These are phyloP conservation scores for Amylocystis lapponica DNA, from an alignment of 768 basidiomycete species.

Conservation along the genomic window DNA sequence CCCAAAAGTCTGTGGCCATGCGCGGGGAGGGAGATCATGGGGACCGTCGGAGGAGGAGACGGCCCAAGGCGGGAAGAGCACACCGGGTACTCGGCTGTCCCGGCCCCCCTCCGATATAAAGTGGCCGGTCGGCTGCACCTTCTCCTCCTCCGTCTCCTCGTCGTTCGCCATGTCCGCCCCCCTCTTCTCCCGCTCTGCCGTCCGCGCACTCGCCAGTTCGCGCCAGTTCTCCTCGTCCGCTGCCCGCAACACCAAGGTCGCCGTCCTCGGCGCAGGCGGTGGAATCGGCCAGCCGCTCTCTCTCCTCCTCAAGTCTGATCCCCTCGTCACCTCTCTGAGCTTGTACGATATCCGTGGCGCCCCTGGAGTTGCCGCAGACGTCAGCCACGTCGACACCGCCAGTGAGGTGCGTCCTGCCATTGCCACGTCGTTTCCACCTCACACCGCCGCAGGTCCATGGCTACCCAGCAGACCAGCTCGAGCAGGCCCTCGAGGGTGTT, in stretches of 20 bases:
- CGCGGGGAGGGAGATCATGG: neutral
- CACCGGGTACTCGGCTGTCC: conserved; percentile 8
- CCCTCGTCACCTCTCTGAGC: conserved; percentile 77
- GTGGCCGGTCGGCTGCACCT: conserved; percentile 5
- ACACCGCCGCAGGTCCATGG: conserved; percentile 56
- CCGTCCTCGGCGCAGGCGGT: conserved; percentile 96
- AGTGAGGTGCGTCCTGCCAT: conserved; percentile 54
- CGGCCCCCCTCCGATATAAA: conserved; percentile 5
- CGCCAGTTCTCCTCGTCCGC: conserved; percentile 75
- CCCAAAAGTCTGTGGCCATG: conserved; percentile 92
- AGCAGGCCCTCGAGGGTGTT: conserved; percentile 82
- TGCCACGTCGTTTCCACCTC: neutral
- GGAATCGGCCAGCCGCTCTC: conserved; percentile 98
- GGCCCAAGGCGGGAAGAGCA: conserved; percentile 12
- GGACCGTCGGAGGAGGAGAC: neutral
- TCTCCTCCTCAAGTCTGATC: conserved; percentile 88
- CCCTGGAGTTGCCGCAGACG: conserved; percentile 95
- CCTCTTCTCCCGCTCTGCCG: conserved; percentile 57
- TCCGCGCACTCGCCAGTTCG: conserved; percentile 47
- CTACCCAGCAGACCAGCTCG: conserved; percentile 81
- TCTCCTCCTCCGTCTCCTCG: conserved; percentile 5
- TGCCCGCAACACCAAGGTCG: conserved; percentile 77
- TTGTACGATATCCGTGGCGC: conserved; percentile 95
- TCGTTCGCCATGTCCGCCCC: conserved; percentile 48
- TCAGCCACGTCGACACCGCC: conserved; percentile 87